Percentiles rank a stretch among this genome's conserved stretches.
phyloP scores from a whole-genome alignment of 345 rosid genomes.

The Euphorbia tirucalli region DNA sequence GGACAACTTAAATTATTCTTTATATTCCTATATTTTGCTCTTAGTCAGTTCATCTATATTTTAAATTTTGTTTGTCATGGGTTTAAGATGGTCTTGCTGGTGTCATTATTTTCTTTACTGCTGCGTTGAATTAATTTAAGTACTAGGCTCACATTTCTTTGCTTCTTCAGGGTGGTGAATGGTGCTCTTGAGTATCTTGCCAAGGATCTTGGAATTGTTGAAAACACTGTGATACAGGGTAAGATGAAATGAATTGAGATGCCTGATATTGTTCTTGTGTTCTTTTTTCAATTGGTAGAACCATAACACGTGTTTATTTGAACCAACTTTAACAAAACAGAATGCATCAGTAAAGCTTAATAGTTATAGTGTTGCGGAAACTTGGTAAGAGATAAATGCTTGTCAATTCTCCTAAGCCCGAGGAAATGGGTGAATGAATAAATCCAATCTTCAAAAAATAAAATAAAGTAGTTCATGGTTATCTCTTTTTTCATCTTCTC shows the following conservation, averaged over 20 bases:
- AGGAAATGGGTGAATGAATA: not conserved
- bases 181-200: constrained; percentile 95
- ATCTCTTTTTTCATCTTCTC: not conserved
- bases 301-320: not conserved
- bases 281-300: not conserved
- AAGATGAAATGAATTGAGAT: constrained; percentile 20
- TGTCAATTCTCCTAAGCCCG: not conserved
- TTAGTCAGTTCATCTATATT: not conserved
- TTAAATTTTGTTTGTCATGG: not conserved
- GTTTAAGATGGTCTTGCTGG: not conserved
- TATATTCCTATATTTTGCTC: not conserved
- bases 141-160: not conserved
- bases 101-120: not conserved
- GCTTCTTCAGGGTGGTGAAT: constrained; percentile 74
- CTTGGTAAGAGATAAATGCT: not conserved
- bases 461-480: too few species aligned
- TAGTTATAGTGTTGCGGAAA: not conserved
- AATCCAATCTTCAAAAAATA: not conserved
- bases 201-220: constrained; percentile 88
- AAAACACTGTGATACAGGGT: constrained; percentile 90
- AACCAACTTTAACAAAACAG: not conserved
- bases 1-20: constrained; percentile 9
- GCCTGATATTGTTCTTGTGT: not conserved
- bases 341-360: not conserved
- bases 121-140: not conserved